These are phyloP conservation scores for Sorghum bicolor DNA, from an alignment of 176 grass and related monocot species.

Conservation along the genomic window DNA sequence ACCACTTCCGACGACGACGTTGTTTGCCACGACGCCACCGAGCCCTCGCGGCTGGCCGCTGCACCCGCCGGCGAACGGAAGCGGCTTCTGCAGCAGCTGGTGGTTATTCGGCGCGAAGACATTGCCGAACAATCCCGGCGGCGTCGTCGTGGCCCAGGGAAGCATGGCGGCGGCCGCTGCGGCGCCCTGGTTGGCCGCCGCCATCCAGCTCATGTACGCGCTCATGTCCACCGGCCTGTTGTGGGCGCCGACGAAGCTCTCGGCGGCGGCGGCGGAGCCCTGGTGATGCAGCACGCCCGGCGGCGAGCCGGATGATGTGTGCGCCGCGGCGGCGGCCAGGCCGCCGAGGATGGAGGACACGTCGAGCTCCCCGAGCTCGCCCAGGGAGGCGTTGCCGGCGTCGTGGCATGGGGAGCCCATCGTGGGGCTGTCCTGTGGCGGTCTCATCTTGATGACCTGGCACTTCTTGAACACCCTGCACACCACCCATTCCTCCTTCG, in stretches of 20 bases:
- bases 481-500: slow-evolving; percentile 80
- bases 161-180: slow-evolving; percentile 31
- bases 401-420: slow-evolving; percentile 55
- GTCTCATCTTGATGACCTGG: slow-evolving; percentile 43
- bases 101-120: slow-evolving; percentile 46
- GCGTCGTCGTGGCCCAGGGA: slow-evolving; percentile 35
- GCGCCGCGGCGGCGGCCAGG: slow-evolving; percentile 21
- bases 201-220: slow-evolving; percentile 74
- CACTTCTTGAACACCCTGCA: slow-evolving; percentile 85
- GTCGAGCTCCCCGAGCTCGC: slow-evolving; percentile 69
- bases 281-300: slow-evolving; percentile 13
- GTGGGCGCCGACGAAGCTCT: slow-evolving; percentile 25
- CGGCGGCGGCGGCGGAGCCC: neutral
- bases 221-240: slow-evolving; percentile 52
- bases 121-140: slow-evolving; percentile 31
- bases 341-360: slow-evolving; percentile 60
- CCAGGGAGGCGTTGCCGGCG: slow-evolving; percentile 34
- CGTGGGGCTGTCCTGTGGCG: slow-evolving; percentile 19
- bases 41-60: slow-evolving; percentile 26
- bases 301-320: slow-evolving; percentile 7
- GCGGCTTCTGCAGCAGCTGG: slow-evolving; percentile 41
- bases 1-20: slow-evolving; percentile 7
- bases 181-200: slow-evolving; percentile 44
- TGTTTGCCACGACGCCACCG: slow-evolving; percentile 8
- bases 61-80: slow-evolving; percentile 39